Percentiles rank a stretch among this genome's conserved stretches.
phyloP scores from a whole-genome alignment of 1,284 basidiomycete species.

The Ceratobasidium sp. region DNA sequence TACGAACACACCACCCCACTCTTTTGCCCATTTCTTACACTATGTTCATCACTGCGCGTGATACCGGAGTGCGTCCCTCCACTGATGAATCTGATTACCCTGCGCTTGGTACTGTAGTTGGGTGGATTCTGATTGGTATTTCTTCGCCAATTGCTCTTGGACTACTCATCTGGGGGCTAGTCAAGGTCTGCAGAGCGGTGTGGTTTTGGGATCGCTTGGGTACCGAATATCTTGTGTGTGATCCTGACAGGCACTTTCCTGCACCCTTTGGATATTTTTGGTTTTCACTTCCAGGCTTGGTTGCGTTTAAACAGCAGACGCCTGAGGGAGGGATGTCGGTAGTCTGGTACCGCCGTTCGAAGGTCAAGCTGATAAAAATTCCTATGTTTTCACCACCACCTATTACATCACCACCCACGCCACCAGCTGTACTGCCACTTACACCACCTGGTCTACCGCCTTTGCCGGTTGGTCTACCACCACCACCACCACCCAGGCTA shows the following conservation, averaged over 20 bases:
- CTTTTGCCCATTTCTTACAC: too few species aligned
- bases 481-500: too few species aligned
- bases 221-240: background rate
- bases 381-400: background rate
- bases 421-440: too few species aligned
- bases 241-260: background rate
- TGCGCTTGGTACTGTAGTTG: background rate
- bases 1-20: too few species aligned
- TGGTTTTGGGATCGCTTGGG: background rate
- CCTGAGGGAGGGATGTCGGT: background rate
- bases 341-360: background rate
- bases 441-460: too few species aligned
- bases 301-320: background rate
- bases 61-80: too few species aligned
- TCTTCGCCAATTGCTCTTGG: background rate
- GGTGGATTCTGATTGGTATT: background rate
- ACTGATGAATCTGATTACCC: too few species aligned
- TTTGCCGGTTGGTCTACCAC: too few species aligned
- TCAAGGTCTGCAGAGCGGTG: background rate
- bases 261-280: background rate
- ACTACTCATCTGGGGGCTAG: background rate
- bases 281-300: background rate
- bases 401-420: too few species aligned
- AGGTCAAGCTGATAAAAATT: background rate
- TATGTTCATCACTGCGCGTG: too few species aligned